Conservation (phyloP, 148 eudicot species). For the Cornus kousa region DNA sequence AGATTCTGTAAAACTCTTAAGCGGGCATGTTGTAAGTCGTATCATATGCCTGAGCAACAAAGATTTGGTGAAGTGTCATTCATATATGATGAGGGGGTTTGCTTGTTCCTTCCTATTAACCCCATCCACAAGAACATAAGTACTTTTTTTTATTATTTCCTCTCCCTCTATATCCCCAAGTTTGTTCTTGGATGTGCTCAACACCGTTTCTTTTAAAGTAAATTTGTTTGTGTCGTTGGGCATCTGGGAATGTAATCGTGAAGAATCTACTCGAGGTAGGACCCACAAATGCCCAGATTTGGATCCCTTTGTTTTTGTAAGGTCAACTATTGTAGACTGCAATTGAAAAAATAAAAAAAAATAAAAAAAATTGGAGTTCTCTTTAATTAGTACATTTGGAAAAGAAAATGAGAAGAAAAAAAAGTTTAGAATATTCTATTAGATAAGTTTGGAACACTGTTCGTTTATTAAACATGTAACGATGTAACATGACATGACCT, state of each 20-base stretch:
- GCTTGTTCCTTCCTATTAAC: neutral
- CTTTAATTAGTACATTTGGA: too few relatives aligned
- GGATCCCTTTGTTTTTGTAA: neutral
- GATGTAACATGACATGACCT: too few relatives aligned
- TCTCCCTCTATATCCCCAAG: too few relatives aligned
- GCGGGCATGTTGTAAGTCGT: slow-evolving; percentile 26
- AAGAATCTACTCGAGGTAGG: neutral
- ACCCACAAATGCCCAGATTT: neutral
- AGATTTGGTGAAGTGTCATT: too few relatives aligned
- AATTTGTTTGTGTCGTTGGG: neutral
- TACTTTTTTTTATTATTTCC: too few relatives aligned
- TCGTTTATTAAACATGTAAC: too few relatives aligned
- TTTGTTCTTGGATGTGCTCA: neutral
- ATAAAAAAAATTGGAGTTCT: too few relatives aligned
- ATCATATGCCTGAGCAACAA: neutral
- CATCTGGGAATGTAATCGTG: neutral
- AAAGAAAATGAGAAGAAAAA: too few relatives aligned
- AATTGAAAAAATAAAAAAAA: too few relatives aligned
- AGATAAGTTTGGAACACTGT: too few relatives aligned
- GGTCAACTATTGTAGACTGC: neutral
- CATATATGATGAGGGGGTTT: neutral
- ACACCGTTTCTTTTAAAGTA: neutral
- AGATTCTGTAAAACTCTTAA: slow-evolving; percentile 27
- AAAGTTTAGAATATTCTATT: too few relatives aligned
- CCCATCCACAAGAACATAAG: slow-evolving; percentile 8